These are phyloP conservation scores for Podaxis sp. DNA, from an alignment of 768 basidiomycete species.

Conservation along the genomic window DNA sequence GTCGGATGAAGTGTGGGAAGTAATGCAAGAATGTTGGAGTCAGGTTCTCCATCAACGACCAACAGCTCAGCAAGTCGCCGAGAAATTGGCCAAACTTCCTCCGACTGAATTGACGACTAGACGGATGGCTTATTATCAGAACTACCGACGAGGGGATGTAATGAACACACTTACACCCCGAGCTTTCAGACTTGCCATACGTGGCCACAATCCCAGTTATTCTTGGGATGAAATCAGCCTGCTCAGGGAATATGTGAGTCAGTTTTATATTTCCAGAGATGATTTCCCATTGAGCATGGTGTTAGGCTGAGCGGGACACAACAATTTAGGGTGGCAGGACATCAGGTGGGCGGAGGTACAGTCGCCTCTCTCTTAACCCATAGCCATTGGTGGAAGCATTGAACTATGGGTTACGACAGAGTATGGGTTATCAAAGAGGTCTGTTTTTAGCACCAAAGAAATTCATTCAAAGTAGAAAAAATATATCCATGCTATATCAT, in stretches of 20 bases:
- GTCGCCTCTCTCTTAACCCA: too few species aligned
- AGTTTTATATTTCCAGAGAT: background rate
- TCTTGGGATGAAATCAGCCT: background rate
- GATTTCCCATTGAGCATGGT: too few species aligned
- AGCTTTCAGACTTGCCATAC: background rate
- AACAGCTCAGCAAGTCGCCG: slow-evolving; percentile 2
- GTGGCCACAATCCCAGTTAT: background rate
- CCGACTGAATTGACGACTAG: background rate
- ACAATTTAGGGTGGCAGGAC: too few species aligned
- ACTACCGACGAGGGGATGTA: too few species aligned
- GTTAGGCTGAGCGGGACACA: too few species aligned
- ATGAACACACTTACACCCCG: background rate
- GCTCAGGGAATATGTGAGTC: background rate
- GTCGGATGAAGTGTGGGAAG: slow-evolving; percentile 21
- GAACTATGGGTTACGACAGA: too few species aligned
- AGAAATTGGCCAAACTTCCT: background rate
- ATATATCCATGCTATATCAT: too few species aligned
- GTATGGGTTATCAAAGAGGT: too few species aligned
- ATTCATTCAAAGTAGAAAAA: too few species aligned
- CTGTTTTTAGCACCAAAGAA: too few species aligned
- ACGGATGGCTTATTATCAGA: background rate
- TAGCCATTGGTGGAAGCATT: too few species aligned
- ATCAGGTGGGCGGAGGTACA: too few species aligned
- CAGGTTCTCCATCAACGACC: slow-evolving; percentile 21
- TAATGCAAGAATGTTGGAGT: slow-evolving; percentile 27